phyloP scores from a whole-genome alignment of 306 rosid genomes.

The Quillaja saponaria region DNA sequence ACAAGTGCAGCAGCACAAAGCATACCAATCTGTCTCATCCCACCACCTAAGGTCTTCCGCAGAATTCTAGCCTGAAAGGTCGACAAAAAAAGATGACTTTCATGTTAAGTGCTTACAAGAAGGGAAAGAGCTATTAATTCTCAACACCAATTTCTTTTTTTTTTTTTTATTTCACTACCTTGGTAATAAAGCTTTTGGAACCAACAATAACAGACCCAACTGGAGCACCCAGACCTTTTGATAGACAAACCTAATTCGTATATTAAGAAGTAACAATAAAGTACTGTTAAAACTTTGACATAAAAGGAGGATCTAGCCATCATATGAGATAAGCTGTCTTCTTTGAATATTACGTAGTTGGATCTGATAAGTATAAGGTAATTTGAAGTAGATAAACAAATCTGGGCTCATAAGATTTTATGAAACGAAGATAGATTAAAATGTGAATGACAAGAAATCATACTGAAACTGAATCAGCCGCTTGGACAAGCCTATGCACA shows the following conservation, averaged over 20 bases:
- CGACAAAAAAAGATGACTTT: neutral
- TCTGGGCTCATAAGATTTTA: slow-evolving; percentile 5
- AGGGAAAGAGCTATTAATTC: slow-evolving; percentile 4
- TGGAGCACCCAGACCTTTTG: slow-evolving; percentile 96
- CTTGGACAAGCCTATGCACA: slow-evolving; percentile 77
- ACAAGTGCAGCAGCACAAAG: slow-evolving; percentile 88
- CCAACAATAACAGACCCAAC: slow-evolving; percentile 90
- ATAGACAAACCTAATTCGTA: slow-evolving; percentile 70
- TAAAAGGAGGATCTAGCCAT: neutral
- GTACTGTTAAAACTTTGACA: neutral
- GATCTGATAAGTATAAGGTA: neutral
- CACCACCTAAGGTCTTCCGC: slow-evolving; percentile 90
- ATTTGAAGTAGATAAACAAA: slow-evolving; percentile 10
- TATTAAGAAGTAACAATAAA: slow-evolving; percentile 12
- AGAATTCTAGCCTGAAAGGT: slow-evolving; percentile 69
- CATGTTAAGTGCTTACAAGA: neutral
- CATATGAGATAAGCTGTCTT: neutral
- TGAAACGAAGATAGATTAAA: slow-evolving; percentile 2
- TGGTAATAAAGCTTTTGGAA: slow-evolving; percentile 64
- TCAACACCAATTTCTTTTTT: neutral
- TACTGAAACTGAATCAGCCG: slow-evolving; percentile 87
- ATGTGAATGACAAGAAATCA: slow-evolving; percentile 16
- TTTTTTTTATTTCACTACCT: slow-evolving; percentile 49
- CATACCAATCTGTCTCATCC: slow-evolving; percentile 89
- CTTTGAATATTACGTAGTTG: neutral